Conservation (phyloP, 371 early-diverging fungal species). For the Fennellomyces sp. region DNA sequence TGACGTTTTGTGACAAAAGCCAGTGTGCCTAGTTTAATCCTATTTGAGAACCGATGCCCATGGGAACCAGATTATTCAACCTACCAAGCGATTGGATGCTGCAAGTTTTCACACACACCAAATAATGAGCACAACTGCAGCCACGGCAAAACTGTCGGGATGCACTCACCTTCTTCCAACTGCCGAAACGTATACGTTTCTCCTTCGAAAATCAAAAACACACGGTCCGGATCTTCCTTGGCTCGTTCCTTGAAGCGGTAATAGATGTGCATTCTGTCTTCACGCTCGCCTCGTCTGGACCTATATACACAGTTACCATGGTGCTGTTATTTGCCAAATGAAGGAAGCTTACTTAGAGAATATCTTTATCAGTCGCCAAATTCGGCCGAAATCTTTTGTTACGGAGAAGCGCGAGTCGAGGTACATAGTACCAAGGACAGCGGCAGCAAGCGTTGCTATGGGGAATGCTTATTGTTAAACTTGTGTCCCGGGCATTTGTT, state of each 20-base stretch:
- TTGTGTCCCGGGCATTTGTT: no score
- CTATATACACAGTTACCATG: not conserved
- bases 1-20: constrained; percentile 23
- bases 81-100: constrained; percentile 30
- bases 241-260: constrained; percentile 31
- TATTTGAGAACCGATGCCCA: not conserved
- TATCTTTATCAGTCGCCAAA: constrained; percentile 5
- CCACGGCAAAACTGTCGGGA: not conserved
- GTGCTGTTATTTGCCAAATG: not conserved
- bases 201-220: constrained; percentile 27
- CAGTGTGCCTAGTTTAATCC: constrained; percentile 21
- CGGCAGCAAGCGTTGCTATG: constrained; percentile 16
- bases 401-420: constrained; percentile 20
- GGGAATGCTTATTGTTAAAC: not conserved
- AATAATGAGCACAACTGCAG: no score
- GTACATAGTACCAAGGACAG: constrained; percentile 28
- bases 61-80: not conserved
- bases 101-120: not conserved
- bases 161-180: constrained; percentile 29
- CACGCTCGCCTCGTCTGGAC: not conserved
- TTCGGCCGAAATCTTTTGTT: constrained; percentile 18
- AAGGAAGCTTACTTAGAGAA: constrained; percentile 12
- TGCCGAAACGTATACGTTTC: constrained; percentile 25
- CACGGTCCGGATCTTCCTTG: constrained; percentile 17
- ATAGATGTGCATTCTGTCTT: constrained; percentile 22